Percentiles rank a stretch among this genome's conserved stretches.
Conservation (phyloP, 345 rosid genomes). For the Limnanthes douglasii region DNA sequence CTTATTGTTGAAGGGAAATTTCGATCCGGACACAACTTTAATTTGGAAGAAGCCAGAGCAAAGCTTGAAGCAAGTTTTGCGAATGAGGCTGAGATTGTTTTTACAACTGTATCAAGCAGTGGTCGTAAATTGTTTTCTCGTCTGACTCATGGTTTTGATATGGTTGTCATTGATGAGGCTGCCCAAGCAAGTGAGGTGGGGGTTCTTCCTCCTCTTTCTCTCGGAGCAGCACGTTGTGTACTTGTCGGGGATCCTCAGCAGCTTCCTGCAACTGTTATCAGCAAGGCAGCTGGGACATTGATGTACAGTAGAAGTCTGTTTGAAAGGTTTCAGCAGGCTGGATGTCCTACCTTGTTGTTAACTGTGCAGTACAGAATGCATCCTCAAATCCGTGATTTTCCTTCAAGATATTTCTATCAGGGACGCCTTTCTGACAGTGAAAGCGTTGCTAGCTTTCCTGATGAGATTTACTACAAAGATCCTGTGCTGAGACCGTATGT, state of each 20-base stretch:
- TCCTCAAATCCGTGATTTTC: conserved; percentile 90
- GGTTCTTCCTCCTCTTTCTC: conserved; percentile 92
- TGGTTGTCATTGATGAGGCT: conserved; percentile 99
- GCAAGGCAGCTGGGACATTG: conserved; percentile 97
- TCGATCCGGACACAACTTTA: conserved; percentile 65
- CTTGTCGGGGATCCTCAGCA: conserved; percentile 99
- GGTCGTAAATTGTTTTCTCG: conserved; percentile 96
- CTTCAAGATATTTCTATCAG: conserved; percentile 91
- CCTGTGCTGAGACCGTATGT: conserved; percentile 78
- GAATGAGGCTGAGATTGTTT: conserved; percentile 98
- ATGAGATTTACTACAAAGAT: conserved; percentile 78
- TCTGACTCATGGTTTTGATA: conserved; percentile 96
- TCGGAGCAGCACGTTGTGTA: conserved; percentile 95
- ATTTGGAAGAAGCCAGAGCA: conserved; percentile 94
- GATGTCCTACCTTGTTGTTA: conserved; percentile 89
- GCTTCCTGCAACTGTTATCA: conserved; percentile 98
- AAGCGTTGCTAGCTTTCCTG: conserved; percentile 60
- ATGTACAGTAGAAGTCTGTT: conserved; percentile 92
- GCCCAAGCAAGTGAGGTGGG: conserved; percentile 98
- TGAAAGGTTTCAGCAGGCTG: conserved; percentile 97
- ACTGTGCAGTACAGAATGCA: conserved; percentile 99
- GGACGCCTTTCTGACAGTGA: conserved; percentile 98
- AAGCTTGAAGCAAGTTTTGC: conserved; percentile 98
- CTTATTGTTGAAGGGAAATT: conserved; percentile 70
- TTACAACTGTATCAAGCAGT: conserved; percentile 98